These are phyloP conservation scores for Haematococcus sp. DNA, from an alignment of 139 green algal genomes.

Conservation along the genomic window DNA sequence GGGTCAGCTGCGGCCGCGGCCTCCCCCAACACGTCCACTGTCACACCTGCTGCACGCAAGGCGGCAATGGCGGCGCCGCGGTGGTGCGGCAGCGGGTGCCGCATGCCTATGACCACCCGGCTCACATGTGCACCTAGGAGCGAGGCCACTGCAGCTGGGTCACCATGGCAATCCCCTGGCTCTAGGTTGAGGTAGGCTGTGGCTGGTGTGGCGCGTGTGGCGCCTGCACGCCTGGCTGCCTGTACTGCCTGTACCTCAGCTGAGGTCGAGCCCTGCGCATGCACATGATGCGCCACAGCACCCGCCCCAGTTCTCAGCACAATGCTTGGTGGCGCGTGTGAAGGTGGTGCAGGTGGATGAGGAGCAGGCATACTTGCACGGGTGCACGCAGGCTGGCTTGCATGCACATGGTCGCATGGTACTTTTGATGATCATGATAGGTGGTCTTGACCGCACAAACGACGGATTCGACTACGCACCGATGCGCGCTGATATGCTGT, in stretches of 20 bases:
- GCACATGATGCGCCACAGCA: no score
- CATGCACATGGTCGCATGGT: background rate
- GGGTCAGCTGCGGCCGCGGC: background rate
- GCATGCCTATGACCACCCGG: constrained; percentile 90
- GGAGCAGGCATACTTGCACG: background rate
- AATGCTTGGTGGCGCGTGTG: background rate
- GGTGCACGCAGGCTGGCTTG: background rate
- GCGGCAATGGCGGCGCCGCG: constrained; percentile 58
- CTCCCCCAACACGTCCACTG: constrained; percentile 49
- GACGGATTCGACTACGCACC: constrained; percentile 24
- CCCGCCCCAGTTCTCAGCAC: background rate
- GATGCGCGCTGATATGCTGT: constrained; percentile 67
- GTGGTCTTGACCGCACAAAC: background rate
- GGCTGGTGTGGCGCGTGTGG: constrained; percentile 37
- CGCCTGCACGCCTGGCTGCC: constrained; percentile 25
- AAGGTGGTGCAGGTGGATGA: background rate
- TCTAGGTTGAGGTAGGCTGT: constrained; percentile 96
- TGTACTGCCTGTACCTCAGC: constrained; percentile 63
- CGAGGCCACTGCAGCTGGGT: constrained; percentile 60
- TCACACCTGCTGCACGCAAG: constrained; percentile 67
- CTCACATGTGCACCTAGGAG: constrained; percentile 72
- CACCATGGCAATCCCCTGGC: constrained; percentile 84
- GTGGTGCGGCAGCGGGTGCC: constrained; percentile 80
- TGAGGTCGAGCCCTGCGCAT: constrained; percentile 61
- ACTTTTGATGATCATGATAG: background rate